Conservation (phyloP, 2,329 filamentous ascomycete species). For the Cercospora zeina region DNA sequence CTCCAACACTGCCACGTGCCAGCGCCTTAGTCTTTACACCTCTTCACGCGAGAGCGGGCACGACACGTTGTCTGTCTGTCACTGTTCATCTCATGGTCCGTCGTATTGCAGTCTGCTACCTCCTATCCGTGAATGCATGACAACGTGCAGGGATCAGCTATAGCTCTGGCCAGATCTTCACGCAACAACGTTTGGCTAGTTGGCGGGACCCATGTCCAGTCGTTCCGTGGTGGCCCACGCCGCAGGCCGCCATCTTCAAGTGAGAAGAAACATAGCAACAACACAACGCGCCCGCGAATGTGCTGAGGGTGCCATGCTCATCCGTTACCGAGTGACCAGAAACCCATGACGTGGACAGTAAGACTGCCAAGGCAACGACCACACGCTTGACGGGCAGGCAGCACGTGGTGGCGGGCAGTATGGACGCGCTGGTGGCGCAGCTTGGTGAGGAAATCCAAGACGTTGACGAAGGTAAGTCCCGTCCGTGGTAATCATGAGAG, state of each 20-base stretch:
- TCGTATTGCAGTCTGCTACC: neutral
- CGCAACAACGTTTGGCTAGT: neutral
- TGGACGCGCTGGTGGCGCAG: conserved; percentile 24
- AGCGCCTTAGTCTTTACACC: neutral
- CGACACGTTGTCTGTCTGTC: neutral
- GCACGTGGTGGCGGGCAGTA: neutral
- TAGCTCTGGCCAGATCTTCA: neutral
- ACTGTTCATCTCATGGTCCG: neutral
- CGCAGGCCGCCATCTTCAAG: neutral
- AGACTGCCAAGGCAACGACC: neutral
- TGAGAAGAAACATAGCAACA: neutral
- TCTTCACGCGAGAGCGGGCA: conserved; percentile 1
- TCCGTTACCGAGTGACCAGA: neutral
- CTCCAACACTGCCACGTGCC: neutral
- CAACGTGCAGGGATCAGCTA: neutral
- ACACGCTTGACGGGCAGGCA: neutral
- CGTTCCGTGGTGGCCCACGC: neutral
- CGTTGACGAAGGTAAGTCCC: conserved; percentile 31
- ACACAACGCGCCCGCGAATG: neutral
- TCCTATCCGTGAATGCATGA: neutral
- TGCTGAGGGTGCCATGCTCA: neutral
- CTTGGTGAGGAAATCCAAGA: conserved; percentile 28
- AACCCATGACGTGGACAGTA: neutral
- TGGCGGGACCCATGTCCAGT: neutral
- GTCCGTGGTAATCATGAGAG: neutral